Percentiles rank a stretch among this genome's conserved stretches.
These are phyloP conservation scores for Peronospora belbahrii DNA, from an alignment of 352 stramenopile species.

Conservation along the genomic window DNA sequence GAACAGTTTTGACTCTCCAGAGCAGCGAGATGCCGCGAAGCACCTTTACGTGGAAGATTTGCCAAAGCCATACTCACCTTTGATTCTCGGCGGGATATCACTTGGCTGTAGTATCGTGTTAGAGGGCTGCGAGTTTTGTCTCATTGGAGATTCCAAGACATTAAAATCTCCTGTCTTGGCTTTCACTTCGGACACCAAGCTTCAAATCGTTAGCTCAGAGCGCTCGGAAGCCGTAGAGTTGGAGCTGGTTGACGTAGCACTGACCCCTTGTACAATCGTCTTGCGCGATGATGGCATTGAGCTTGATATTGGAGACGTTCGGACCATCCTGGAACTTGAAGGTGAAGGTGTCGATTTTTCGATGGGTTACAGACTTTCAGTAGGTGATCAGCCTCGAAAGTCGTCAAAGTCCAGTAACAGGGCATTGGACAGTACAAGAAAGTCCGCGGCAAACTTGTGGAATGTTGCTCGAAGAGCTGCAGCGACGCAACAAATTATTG, in stretches of 20 bases:
- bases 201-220: slow-evolving; percentile 52
- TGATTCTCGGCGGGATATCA: slow-evolving; percentile 50
- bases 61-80: slow-evolving; percentile 56
- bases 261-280: slow-evolving; percentile 66
- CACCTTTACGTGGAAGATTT: slow-evolving; percentile 53
- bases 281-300: slow-evolving; percentile 62
- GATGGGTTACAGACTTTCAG: slow-evolving; percentile 57
- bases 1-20: slow-evolving; percentile 38
- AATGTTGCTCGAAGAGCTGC: slow-evolving; percentile 42
- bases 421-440: slow-evolving; percentile 7
- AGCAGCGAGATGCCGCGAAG: slow-evolving; percentile 37
- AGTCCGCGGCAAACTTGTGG: slow-evolving; percentile 46
- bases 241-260: slow-evolving; percentile 68
- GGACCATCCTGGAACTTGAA: slow-evolving; percentile 80
- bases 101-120: slow-evolving; percentile 47
- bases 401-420: slow-evolving; percentile 14
- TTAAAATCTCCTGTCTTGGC: slow-evolving; percentile 71
- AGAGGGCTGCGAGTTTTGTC: slow-evolving; percentile 59
- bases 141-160: slow-evolving; percentile 66
- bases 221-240: slow-evolving; percentile 65
- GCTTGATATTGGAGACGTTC: slow-evolving; percentile 58
- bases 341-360: slow-evolving; percentile 79
- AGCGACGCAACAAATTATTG: slow-evolving; percentile 49
- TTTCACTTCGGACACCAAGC: slow-evolving; percentile 68
- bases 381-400: slow-evolving; percentile 32